Evolutionary conservation across 2,329 filamentous ascomycete genomes (phyloP).

Genomic region (Apiospora kogelbergensis): DNA sequence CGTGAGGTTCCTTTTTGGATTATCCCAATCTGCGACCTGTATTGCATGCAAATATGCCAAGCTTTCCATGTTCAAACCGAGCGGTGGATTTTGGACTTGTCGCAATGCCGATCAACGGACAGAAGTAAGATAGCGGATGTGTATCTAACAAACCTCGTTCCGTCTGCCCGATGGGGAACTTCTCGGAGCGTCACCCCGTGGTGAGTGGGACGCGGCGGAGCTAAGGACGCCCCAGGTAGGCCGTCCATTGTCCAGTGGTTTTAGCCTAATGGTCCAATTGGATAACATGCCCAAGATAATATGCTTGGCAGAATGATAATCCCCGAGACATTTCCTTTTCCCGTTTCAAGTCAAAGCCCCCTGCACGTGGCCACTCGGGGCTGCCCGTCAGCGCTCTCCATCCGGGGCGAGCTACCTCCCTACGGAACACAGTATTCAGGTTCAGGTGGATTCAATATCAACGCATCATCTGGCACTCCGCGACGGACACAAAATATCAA

Average conservation of each 20-base stretch:
- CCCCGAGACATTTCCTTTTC: neutral
- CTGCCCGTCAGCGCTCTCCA: neutral
- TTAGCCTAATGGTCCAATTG: neutral
- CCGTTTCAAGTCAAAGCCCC: neutral
- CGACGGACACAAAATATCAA: neutral
- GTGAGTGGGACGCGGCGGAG: neutral
- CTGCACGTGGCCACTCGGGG: neutral
- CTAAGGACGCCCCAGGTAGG: neutral
- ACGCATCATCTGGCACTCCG: neutral
- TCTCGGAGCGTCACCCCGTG: neutral
- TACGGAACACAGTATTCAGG: neutral
- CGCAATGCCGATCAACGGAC: neutral
- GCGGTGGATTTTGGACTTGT: neutral
- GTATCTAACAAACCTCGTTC: neutral
- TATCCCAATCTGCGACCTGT: neutral
- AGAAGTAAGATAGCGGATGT: neutral
- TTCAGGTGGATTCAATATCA: neutral
- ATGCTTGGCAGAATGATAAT: neutral
- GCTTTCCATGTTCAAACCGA: neutral
- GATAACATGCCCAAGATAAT: neutral
- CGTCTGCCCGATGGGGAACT: neutral
- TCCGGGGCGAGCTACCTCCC: neutral
- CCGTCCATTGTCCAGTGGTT: neutral
- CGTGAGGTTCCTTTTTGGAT: neutral
- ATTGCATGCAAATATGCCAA: neutral